Base-by-base conservation (phyloP, 1,139 yeast species). In the Taiozyma onychis region DNA sequence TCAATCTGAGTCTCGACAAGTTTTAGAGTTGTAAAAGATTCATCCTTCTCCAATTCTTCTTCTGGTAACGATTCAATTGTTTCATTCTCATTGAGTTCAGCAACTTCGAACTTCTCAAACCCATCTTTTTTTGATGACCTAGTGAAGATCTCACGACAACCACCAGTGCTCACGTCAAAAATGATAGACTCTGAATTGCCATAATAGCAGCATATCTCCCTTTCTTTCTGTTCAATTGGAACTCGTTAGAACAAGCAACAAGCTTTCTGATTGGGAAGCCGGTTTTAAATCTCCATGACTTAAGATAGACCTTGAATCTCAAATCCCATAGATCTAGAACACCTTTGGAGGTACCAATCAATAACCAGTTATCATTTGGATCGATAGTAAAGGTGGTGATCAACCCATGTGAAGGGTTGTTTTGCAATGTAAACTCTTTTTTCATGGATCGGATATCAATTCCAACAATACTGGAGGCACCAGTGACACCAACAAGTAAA, bases 241-340 rank as follows among this genome's bases (percentile, higher is more conserved):
- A 64, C 14, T 60, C 64, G 1, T 62, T 62, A 0, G 85, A 80
- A 37, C 81, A 71, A 3, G 73, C 53, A 11, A 66, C 65, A 10
- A 87, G 62, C 39, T 73, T 65, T 16, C 68, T 66, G 16, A 88
- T 80, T 0, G 81, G 78, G 27, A 66, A 65, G 3, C 74, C 68
- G 16, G 74, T 72, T 16, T 74, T 75, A 45, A 85, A 72, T 8
- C 76, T 75, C 83, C 90, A 87, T 1, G 84, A 71, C 54, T 78
- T 83, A 30, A 88, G 71, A 45, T 78, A 68, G 0, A 85, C 57
- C 41, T 74, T 74, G 63, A 89, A 88, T 49, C 96, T 71, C 43
- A 87, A 59, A 66, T 91, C 97, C 96, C 97, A 90, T 22, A 93
- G 66, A 54, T 81, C 81, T 34, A 93, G 64, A 1, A 83, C 69